phyloP scores from a whole-genome alignment of 345 rosid genomes.

The Hypericum perforatum region DNA sequence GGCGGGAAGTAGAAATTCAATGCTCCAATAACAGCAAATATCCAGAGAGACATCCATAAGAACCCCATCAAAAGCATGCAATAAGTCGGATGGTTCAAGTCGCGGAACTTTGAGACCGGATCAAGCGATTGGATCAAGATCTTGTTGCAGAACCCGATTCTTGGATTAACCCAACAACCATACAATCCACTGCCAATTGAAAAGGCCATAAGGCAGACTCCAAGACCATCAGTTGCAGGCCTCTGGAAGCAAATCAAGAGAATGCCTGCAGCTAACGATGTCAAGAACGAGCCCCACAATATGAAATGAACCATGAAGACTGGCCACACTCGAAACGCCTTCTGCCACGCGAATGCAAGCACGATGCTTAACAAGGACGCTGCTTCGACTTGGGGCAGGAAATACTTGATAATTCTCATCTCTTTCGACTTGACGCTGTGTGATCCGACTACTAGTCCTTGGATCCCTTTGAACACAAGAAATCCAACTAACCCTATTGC shows the following conservation, averaged over 20 bases:
- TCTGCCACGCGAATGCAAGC: constrained; percentile 85
- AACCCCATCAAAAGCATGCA: constrained; percentile 80
- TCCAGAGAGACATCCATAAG: constrained; percentile 98
- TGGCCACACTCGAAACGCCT: constrained; percentile 71
- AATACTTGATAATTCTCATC: constrained; percentile 38
- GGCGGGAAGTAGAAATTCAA: constrained; percentile 52
- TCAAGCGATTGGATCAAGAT: constrained; percentile 54
- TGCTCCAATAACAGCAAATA: constrained; percentile 80
- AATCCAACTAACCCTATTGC: constrained; percentile 65
- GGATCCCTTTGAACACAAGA: constrained; percentile 79
- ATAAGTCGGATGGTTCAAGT: constrained; percentile 66
- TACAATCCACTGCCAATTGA: constrained; percentile 81
- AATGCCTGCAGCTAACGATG: constrained; percentile 73
- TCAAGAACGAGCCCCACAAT: constrained; percentile 62
- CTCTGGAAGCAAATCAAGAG: constrained; percentile 89
- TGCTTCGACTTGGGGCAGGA: constrained; percentile 85
- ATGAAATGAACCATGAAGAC: constrained; percentile 74
- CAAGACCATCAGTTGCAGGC: constrained; percentile 73
- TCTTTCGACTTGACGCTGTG: constrained; percentile 41
- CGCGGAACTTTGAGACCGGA: constrained; percentile 64
- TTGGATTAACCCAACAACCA: constrained; percentile 76
- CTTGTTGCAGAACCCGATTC: constrained; percentile 51
- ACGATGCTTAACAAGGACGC: constrained; percentile 72
- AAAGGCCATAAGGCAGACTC: constrained; percentile 66
- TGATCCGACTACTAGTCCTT: constrained; percentile 57